Evolutionary conservation across 2,329 filamentous ascomycete species (phyloP), one percentile per base, ranked within the genome.

Genomic region (Sordariomycetes sp.): DNA sequence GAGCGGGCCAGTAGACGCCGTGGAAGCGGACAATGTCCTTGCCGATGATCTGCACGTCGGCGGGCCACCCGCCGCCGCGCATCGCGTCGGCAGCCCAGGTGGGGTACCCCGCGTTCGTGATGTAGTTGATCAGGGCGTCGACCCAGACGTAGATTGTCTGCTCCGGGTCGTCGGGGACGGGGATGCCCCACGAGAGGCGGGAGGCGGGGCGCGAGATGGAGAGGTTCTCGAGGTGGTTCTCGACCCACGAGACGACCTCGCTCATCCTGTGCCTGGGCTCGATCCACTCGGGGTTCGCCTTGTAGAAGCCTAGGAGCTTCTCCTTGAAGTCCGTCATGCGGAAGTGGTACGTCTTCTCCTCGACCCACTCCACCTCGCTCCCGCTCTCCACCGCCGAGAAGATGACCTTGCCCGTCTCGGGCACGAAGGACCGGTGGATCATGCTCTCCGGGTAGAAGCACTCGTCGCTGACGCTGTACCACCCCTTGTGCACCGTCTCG

Each of bases 91-190:
- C 90, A 24, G 64, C 64, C 45, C 64, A 65, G 10, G 69, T 69
- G 0, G 90, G 90, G 66, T 95, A 97, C 15, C 92, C 90, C 1
- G 90, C 82, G 61, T 86, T 89, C 17, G 91, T 96, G 55, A 94
- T 73, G 68, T 99, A 99, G 70, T 96, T 99, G 65, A 97, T 79
- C 34, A 99, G 80, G 1, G 94, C 94, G 71, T 99, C 95, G 0
- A 99, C 80, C 94, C 94, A 99, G 35, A 99, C 95, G 66, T 99
- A 99, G 59, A 99, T 92, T 2, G 91, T 97, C 70, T 97, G 94
- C 20, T 76, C 81, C 0, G 80, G 74, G 65, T 99, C 94, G 56
- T 85, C 85, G 0, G 94, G 94, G 28, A 96, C 94, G 7, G 78
- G 84, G 58, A 99, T 87, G 3, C 94, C 94, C 94, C 94, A 99